phyloP scores from a whole-genome alignment of 2,329 filamentous ascomycete species.

The Fusarium sp. region DNA sequence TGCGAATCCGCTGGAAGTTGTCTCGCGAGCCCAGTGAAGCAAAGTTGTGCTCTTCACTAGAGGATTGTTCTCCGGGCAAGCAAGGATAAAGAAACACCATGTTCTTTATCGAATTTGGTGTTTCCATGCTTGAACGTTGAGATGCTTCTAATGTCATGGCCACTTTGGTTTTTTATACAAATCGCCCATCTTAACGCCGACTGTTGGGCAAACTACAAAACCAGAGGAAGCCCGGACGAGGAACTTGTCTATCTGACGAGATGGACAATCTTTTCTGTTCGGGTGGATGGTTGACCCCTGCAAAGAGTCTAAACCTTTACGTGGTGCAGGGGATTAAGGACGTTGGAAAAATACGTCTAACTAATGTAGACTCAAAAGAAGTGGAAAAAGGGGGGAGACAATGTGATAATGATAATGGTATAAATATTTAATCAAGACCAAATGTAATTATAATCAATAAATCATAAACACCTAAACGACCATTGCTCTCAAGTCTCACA shows the following conservation, averaged over 20 bases:
- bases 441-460: conserved; percentile 16
- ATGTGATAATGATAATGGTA: conserved; percentile 5
- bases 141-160: not conserved
- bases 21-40: conserved; percentile 30
- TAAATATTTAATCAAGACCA: conserved; percentile 12
- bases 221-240: conserved; percentile 25
- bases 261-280: not conserved
- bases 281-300: conserved; percentile 36
- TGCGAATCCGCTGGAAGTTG: conserved; percentile 33
- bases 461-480: not conserved
- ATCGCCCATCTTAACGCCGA: conserved; percentile 43
- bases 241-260: not conserved
- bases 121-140: not conserved
- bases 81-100: not conserved
- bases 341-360: conserved; percentile 22
- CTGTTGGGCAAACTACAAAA: conserved; percentile 35
- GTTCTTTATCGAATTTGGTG: not conserved
- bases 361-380: conserved; percentile 36
- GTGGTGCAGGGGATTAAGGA: conserved; percentile 41
- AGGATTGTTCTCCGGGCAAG: conserved; percentile 14
- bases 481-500: not conserved
- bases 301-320: conserved; percentile 43
- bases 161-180: conserved; percentile 19
- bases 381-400: not conserved
- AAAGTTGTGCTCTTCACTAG: not conserved